Evolutionary conservation across 352 stramenopile species (phyloP), one percentile per base, ranked within the genome.

Genomic region (Pythium graminicola): DNA sequence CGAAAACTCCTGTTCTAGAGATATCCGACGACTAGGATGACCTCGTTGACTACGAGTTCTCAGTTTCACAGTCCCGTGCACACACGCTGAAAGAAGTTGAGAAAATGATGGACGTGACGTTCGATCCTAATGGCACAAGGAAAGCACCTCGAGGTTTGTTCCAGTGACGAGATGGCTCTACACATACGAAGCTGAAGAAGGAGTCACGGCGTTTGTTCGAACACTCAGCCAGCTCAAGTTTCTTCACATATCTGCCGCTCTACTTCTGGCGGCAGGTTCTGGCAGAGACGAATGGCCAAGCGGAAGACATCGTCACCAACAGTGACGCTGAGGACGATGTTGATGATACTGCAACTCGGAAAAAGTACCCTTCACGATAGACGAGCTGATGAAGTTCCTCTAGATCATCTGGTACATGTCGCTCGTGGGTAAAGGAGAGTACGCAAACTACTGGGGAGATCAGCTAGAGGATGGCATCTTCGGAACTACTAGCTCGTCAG

Each of bases 371-470:
- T 20, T 53, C 33, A 41, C 48, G 17, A 9, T 69, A 11, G 20
- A 65, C 22, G 60, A 72, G 38, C 17, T 72, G 22, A 66, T 72
- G 56, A 52, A 22, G 6, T 72, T 69, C 29, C 28, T 72, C 0
- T 60, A 60, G 10, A 64, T 72, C 36, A 6, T 66, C 6, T 68
- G 46, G 24, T 68, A 57, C 35, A 72, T 72, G 64, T 26, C 47
- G 17, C 4, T 64, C 9, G 50, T 64, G 3, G 43, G 62, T 28
- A 68, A 65, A n/a, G 52, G 64, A 2, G 56, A 66, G 28, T 62
- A 62, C 19, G 20, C 51, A 1, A 70, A 70, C 47, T 67, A 72
- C 40, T 67, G 58, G 63, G 53, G 40, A 0, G 32, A 60, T 9
- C 63, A 72, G 42, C 16, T 42, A 3, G 57, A 67, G 45, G 33